Evolutionary conservation across 352 stramenopile genomes (phyloP), one percentile per base, ranked within the genome.

Genomic region (Globisporangium barbulae): DNA sequence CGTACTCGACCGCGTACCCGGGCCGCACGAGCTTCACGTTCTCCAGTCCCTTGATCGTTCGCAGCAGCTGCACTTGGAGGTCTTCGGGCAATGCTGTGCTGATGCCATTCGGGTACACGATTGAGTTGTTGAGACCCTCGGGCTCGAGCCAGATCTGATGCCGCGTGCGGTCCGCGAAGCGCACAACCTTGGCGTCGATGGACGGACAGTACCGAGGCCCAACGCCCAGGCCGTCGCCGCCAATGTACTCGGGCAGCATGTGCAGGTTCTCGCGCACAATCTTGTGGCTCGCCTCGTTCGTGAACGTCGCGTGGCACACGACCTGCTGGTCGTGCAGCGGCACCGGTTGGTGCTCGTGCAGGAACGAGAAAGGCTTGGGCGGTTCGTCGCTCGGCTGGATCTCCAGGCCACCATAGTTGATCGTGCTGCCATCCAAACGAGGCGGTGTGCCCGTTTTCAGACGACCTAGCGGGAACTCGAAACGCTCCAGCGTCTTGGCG

Each of bases 1-100:
- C 97, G 70, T 99, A 99, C 79, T 99, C 97, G n/a, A 99, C 98
- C n/a, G 98, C 96, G 71, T 99, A 99, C 25, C 96, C 98, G 25
- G 96, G 90, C 9, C 94, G 87, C 21, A 99, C 73, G 64, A 99
- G 97, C 54, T 98, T 86, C 41, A 97, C 94, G 22, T 97, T 82
- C 74, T 98, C 95, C 4, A 99, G 77, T 19, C 98, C 98, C 64
- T 93, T 75, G 75, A 99, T 99, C 5, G 79, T 97, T 10, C 89
- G 84, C 45, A 99, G 78, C 52, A 99, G 89, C 68, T 97, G 70
- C 5, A 97, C 73, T 68, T 99, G 97, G n/a, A 99, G 83, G 28
- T 99, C 91, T 65, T 92, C 82, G 0, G 96, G 96, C 53, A 98
- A 90, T 9, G 83, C 84, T 42, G 85, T 94, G 70, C 80, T 91